These are phyloP conservation scores for Dimocarpus longan DNA, from an alignment of 345 rosid species.

Conservation along the genomic window DNA sequence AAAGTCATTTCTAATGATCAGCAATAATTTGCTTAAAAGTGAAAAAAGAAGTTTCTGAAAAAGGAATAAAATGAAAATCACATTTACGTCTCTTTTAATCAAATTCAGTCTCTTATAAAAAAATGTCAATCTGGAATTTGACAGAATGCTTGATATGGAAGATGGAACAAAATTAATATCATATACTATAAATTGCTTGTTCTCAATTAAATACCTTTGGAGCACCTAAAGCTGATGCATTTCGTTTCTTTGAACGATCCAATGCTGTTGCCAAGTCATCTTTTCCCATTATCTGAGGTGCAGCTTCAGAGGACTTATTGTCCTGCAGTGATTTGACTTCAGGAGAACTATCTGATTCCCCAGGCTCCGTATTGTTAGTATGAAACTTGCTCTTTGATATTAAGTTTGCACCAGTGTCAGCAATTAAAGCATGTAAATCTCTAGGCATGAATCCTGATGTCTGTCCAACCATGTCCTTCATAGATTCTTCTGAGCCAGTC, in stretches of 20 bases:
- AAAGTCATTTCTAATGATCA: slow-evolving; percentile 5
- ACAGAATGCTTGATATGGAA: not conserved
- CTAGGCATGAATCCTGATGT: slow-evolving; percentile 94
- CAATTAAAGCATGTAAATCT: slow-evolving; percentile 81
- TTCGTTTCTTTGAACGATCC: slow-evolving; percentile 91
- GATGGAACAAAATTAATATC: slow-evolving; percentile 1
- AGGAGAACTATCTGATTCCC: slow-evolving; percentile 34
- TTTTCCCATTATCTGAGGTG: slow-evolving; percentile 41
- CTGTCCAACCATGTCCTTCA: slow-evolving; percentile 84
- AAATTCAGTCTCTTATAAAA: not conserved
- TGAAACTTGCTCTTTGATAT: slow-evolving; percentile 42
- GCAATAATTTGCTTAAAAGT: slow-evolving; percentile 11
- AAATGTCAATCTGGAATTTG: not conserved
- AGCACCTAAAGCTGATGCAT: slow-evolving; percentile 91
- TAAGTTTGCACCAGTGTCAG: slow-evolving; percentile 86
- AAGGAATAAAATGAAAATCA: not conserved
- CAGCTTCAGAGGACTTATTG: slow-evolving; percentile 29
- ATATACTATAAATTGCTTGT: slow-evolving; percentile 7
- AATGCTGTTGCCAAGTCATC: slow-evolving; percentile 68
- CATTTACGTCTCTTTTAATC: not conserved
- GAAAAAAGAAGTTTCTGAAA: slow-evolving; percentile 7
- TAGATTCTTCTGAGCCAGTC: slow-evolving; percentile 60
- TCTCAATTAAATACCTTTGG: slow-evolving; percentile 66
- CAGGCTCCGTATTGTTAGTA: slow-evolving; percentile 35
- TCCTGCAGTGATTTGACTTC: slow-evolving; percentile 35